phyloP scores from a whole-genome alignment of 2,329 filamentous ascomycete species.

The Verticillium tricorpus region DNA sequence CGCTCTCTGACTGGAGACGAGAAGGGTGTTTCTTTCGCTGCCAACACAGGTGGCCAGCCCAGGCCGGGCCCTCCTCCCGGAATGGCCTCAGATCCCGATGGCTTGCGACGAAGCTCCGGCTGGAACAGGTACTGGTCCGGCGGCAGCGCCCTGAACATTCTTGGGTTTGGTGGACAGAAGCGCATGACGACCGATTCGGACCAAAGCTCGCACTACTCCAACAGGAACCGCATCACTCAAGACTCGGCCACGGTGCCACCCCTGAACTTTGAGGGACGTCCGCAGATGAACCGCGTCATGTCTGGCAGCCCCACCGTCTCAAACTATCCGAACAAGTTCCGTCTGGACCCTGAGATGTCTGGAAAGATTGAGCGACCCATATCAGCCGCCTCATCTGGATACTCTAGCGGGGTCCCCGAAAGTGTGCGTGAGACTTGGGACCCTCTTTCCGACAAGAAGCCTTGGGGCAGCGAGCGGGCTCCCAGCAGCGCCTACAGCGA shows the following conservation, averaged over 20 bases:
- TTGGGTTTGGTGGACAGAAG: conserved; percentile 51
- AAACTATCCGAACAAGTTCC: conserved; percentile 48
- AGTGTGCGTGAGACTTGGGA: conserved; percentile 57
- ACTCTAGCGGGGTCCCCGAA: conserved; percentile 62
- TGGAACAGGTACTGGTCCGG: conserved; percentile 78
- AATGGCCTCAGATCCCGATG: conserved; percentile 30
- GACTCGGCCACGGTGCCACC: conserved; percentile 69
- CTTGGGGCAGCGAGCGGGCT: conserved; percentile 46
- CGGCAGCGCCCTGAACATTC: conserved; percentile 62
- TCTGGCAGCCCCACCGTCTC: conserved; percentile 67
- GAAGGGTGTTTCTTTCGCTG: conserved; percentile 34
- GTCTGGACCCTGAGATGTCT: conserved; percentile 52
- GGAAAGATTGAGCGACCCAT: conserved; percentile 56
- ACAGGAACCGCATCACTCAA: conserved; percentile 49
- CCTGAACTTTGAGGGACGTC: conserved; percentile 59
- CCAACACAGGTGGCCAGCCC: conserved; percentile 25
- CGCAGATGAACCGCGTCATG: conserved; percentile 60
- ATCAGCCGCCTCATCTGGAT: conserved; percentile 49
- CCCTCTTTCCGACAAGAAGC: conserved; percentile 35
- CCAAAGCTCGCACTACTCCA: conserved; percentile 52
- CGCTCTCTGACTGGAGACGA: conserved; percentile 23
- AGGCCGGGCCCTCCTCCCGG: conserved; percentile 27
- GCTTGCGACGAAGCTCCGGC: conserved; percentile 59
- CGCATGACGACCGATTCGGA: conserved; percentile 51
- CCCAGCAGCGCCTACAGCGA: conserved; percentile 48